These are phyloP conservation scores for Massospora cicadina DNA, from an alignment of 371 early-diverging fungal genomes.

Conservation along the genomic window DNA sequence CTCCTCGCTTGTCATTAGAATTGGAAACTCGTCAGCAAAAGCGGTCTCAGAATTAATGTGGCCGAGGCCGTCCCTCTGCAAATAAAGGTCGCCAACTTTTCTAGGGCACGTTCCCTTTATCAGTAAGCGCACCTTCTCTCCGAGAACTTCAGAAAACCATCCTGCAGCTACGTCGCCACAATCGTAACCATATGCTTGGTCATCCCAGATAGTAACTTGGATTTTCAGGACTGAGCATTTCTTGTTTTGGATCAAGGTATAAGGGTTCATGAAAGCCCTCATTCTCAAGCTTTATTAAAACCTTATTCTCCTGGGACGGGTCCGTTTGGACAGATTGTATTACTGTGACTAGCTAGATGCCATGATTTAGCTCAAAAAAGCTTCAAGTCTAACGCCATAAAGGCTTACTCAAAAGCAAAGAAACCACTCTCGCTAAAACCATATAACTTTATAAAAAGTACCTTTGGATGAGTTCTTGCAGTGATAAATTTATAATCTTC, in stretches of 20 bases:
- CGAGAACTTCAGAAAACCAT: slow-evolving; percentile 14
- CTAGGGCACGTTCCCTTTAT: slow-evolving; percentile 10
- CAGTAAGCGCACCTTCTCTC: neutral
- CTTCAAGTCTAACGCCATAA: neutral
- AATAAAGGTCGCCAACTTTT: neutral
- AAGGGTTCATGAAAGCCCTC: neutral
- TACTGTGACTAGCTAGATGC: neutral
- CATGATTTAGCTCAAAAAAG: neutral
- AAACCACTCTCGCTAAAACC: neutral
- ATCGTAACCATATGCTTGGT: slow-evolving; percentile 9
- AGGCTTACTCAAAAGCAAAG: neutral
- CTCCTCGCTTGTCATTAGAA: slow-evolving; percentile 19
- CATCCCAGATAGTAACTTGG: slow-evolving; percentile 8
- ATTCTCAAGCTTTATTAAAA: neutral
- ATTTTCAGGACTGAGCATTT: neutral
- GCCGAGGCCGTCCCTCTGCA: neutral
- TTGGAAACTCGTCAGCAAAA: slow-evolving; percentile 21
- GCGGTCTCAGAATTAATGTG: slow-evolving; percentile 15
- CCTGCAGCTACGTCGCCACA: slow-evolving; percentile 13
- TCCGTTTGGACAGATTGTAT: neutral
- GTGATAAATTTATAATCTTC: slow-evolving; percentile 10
- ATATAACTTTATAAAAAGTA: neutral
- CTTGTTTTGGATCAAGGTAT: neutral
- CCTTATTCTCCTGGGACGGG: neutral
- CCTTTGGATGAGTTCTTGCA: slow-evolving; percentile 13